Conservation (phyloP, 768 basidiomycete species). For the Rhizopogon vinicolor region DNA sequence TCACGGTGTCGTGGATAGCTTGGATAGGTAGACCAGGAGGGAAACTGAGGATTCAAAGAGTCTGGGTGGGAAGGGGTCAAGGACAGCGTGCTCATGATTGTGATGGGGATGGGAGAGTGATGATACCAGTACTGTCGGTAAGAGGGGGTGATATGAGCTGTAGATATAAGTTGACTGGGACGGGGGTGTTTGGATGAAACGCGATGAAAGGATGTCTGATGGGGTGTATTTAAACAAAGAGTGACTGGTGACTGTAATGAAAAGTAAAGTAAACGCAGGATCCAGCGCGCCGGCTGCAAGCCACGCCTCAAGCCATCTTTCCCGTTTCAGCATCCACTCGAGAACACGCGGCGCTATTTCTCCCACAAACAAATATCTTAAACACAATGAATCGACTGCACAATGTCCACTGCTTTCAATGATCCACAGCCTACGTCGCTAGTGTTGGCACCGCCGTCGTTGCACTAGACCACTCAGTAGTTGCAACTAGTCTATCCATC, state of each 20-base stretch:
- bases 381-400: not conserved
- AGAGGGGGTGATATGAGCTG: not conserved
- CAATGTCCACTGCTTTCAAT: not conserved
- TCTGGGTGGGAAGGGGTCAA: not conserved
- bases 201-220: constrained; percentile 1
- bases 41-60: not conserved
- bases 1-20: not conserved
- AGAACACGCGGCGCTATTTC: constrained; percentile 2
- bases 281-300: constrained; percentile 1
- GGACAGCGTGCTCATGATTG: not conserved
- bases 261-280: not conserved
- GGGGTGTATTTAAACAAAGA: too few species aligned
- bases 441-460: not conserved
- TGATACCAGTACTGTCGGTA: too few species aligned
- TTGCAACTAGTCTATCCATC: not conserved
- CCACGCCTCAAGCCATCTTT: constrained; percentile 1
- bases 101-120: too few species aligned
- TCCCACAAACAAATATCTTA: not conserved
- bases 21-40: not conserved
- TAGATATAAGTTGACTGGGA: not conserved
- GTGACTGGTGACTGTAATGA: not conserved
- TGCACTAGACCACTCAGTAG: not conserved
- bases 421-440: not conserved
- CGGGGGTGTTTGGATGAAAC: not conserved
- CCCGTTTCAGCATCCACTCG: not conserved